Evolutionary conservation across 257 asterid species (phyloP).

Genomic region (Solanum commersonii): DNA sequence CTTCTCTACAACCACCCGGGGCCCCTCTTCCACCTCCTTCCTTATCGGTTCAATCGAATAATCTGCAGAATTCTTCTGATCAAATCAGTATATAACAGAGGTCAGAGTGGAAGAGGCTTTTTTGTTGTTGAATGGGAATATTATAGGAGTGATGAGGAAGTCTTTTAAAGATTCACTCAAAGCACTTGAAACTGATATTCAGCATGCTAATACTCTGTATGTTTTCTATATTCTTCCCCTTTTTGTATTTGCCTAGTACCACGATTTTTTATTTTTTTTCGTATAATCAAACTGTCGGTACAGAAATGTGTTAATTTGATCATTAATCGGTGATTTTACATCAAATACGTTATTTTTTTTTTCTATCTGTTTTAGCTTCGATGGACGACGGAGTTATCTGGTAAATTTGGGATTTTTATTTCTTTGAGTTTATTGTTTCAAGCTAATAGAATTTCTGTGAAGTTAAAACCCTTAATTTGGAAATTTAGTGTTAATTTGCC

Average conservation of each 20-base stretch:
- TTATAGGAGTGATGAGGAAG: slow-evolving; percentile 49
- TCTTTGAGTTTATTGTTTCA: not conserved
- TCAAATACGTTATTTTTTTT: not conserved
- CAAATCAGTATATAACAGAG: not conserved
- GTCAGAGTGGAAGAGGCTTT: not conserved
- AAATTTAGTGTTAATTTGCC: not conserved
- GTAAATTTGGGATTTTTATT: not conserved
- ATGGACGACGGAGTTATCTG: not conserved
- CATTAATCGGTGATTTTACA: not conserved
- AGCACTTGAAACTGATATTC: slow-evolving; percentile 94
- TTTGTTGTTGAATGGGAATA: slow-evolving; percentile 40
- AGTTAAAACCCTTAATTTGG: not conserved
- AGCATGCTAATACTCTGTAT: slow-evolving; percentile 87
- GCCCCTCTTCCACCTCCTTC: not conserved
- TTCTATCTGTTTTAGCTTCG: too few relatives aligned
- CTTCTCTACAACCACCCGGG: not conserved
- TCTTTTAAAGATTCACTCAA: slow-evolving; percentile 82
- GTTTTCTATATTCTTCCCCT: not conserved
- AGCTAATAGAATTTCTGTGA: not conserved
- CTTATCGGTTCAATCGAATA: not conserved
- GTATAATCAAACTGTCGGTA: not conserved
- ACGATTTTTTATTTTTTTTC: not conserved
- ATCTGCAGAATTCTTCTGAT: not conserved
- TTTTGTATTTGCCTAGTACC: not conserved
- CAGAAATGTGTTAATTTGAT: not conserved